Base-by-base conservation (phyloP, 2,329 filamentous ascomycete species). In the Calonectria hongkongensis region DNA sequence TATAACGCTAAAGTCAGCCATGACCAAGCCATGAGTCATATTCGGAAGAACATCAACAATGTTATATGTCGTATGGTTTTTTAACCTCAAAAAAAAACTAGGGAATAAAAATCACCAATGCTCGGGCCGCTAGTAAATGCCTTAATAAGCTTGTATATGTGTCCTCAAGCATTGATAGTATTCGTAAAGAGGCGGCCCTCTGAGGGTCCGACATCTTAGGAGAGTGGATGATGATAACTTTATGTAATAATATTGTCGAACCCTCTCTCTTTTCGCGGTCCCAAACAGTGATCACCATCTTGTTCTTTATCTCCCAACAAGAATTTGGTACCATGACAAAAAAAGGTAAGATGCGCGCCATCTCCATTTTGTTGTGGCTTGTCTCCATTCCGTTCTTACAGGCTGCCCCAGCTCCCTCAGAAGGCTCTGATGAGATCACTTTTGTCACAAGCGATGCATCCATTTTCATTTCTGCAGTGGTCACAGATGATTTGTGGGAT, bases 401-500 rank as follows among this genome's bases (percentile, higher is more conserved):
- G 2, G 51, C 51, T 18, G 51, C 51, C 10, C 51, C 51, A 4
- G n/a, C 43, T 18, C 18, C 15, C n/a, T 21, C 51, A 18, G 51
- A 36, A 8, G 30, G 21, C 6, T 4, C 28, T 10, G n/a, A 56
- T 10, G n/a, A 56, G 2, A 27, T 51, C 25, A 15, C 18, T 51
- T 56, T 56, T 3, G 51, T 56, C 4, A 18, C 5, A 13, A 18
- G 51, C 16, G 51, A 56, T 10, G 51, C 30, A 6, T 21, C 30
- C 5, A 30, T 30, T 36, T 56, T 56, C 30, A 56, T 56, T 10
- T 30, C 51, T 4, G 51, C 51, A 21, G 51, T 36, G 33, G 21
- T 56, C 4, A 56, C 51, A 39, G 51, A 56, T 39, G 51, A 56
- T 18, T 30, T 56, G 30, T 56, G 51, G 51, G n/a, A 36, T 12